Base-by-base conservation (phyloP, 495 filamentous ascomycete species). In the Glarea lozoyensis region DNA sequence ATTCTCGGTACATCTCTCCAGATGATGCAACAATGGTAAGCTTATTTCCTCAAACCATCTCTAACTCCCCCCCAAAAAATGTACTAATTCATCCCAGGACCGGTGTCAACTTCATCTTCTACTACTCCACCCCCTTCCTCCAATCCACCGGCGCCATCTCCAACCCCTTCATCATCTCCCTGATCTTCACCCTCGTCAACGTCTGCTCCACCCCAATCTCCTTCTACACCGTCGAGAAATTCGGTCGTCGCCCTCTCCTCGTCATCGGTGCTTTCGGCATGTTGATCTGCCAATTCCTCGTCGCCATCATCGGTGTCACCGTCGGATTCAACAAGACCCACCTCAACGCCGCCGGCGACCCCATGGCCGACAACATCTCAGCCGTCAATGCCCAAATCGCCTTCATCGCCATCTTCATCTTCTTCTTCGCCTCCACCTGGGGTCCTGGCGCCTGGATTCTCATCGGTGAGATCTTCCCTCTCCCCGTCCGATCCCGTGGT, bases 61-160 rank as follows among this genome's bases (percentile, higher is more conserved):
- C n/a, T n/a, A n/a, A n/a, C n/a, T n/a, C n/a, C n/a, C n/a, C n/a
- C n/a, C n/a, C n/a, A n/a, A n/a, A n/a, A n/a, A n/a, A n/a, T n/a
- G n/a, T n/a, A n/a, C n/a, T n/a, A n/a, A n/a, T n/a, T n/a, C n/a
- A n/a, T n/a, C n/a, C n/a, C n/a, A n/a, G n/a, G 56, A 53, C 86
- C 20, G 86, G 86, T 66, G 80, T 92, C 65, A 92, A 93, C 74
- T 93, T 92, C 68, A 80, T 93, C 65, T 90, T 93, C 76, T 94
- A 89, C 72, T 92, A 84, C 61, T 81, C 81, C 33, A 87, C 84
- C 20, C 74, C 78, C 35, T 92, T 89, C 76, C 84, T 92, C 67
- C 63, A 78, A 60, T 69, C 81, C 25, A 80, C 81, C 2, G 71
- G 75, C 37, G 78, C 82, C 50, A 83, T 93, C 55, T 48, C 47